Evolutionary conservation across 2,329 filamentous ascomycete genomes (phyloP).

Genomic region (Paecilomyces dactylethromorphus): DNA sequence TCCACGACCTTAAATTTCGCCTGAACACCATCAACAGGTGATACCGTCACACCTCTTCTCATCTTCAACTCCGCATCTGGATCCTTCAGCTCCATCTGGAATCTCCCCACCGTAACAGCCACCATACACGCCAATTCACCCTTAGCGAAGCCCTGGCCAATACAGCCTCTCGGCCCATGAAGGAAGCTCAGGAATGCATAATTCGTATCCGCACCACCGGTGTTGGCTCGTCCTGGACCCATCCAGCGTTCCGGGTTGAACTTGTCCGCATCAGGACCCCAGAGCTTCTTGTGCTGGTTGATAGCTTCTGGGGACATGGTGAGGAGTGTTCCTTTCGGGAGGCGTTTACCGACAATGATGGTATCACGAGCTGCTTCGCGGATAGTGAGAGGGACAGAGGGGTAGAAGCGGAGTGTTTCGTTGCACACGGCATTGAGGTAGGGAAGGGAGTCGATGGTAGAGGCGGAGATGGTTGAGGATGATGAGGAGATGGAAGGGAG

Average conservation of each 20-base stretch:
- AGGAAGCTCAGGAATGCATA: constrained; percentile 77
- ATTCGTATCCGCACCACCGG: constrained; percentile 67
- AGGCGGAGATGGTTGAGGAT: constrained; percentile 56
- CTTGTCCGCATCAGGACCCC: constrained; percentile 66
- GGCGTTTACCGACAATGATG: constrained; percentile 53
- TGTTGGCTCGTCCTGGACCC: constrained; percentile 45
- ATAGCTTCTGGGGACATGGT: constrained; percentile 59
- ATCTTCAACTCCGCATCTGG: constrained; percentile 56
- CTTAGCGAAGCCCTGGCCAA: constrained; percentile 73
- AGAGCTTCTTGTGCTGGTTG: constrained; percentile 63
- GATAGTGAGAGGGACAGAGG: constrained; percentile 65
- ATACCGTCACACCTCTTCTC: constrained; percentile 63
- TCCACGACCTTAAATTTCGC: constrained; percentile 61
- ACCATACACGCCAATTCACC: constrained; percentile 80
- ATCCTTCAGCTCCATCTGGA: constrained; percentile 62
- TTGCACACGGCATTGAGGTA: constrained; percentile 75
- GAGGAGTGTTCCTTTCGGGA: constrained; percentile 66
- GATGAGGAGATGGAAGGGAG: constrained; percentile 50
- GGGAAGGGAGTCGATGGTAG: constrained; percentile 60
- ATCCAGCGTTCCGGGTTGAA: constrained; percentile 80
- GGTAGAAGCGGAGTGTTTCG: constrained; percentile 67
- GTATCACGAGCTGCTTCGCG: constrained; percentile 63
- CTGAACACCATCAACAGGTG: constrained; percentile 65
- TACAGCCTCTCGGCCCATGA: constrained; percentile 80
- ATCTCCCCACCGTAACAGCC: constrained; percentile 68